Conservation (phyloP, 495 filamentous ascomycete species). For the Neurospora sp. region DNA sequence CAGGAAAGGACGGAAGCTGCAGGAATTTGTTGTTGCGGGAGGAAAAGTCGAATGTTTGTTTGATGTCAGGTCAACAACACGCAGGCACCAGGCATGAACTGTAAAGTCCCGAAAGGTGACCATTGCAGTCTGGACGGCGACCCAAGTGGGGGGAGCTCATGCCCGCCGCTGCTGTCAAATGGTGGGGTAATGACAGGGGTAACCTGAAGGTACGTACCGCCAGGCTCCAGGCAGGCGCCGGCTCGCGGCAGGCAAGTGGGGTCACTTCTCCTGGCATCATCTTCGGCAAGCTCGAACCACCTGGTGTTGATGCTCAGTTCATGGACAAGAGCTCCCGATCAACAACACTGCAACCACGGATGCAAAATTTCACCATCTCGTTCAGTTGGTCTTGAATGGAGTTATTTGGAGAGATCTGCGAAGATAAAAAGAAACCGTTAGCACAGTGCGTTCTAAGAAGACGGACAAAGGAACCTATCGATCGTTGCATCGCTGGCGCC, state of each 20-base stretch:
- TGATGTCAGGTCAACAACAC: neutral
- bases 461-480: neutral
- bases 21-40: neutral
- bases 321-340: neutral
- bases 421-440: neutral
- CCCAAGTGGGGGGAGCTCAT: neutral
- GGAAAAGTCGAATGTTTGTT: neutral
- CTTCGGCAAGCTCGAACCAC: neutral
- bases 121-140: neutral
- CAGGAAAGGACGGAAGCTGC: neutral
- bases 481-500: neutral
- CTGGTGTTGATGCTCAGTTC: neutral
- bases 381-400: neutral
- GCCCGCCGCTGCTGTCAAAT: neutral
- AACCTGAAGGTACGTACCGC: neutral
- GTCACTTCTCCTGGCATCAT: neutral
- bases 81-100: neutral
- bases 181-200: neutral
- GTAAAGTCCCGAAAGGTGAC: neutral
- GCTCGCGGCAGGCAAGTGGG: neutral
- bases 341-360: neutral
- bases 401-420: neutral
- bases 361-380: neutral
- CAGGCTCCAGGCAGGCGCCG: neutral
- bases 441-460: rapidly evolving